Base-by-base conservation (phyloP, 2,329 filamentous ascomycete genomes). In the Nothophoma quercina region DNA sequence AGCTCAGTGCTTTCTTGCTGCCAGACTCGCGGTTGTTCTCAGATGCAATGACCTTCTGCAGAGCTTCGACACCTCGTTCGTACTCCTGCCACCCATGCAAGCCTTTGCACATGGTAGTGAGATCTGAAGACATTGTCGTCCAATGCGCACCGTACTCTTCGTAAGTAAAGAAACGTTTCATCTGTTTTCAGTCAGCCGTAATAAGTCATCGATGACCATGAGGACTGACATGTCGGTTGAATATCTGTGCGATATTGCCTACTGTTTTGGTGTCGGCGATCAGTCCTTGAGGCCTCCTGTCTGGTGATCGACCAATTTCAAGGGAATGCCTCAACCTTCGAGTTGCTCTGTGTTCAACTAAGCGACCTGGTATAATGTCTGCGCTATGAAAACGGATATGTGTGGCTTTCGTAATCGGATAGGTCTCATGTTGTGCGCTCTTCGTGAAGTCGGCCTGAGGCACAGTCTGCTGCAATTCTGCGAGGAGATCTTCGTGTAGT, bases 101-200 rank as follows among this genome's bases (percentile, higher is more conserved):
- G 6, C 83, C 84, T 53, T 86, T 83, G 57, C 89, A 85, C 13
- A 88, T 82, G 21, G 87, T 81, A 26, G 87, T 85, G 28, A 96
- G 78, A 58, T 96, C 91, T 59, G 89, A 86, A 38, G 89, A 86
- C 80, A 97, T 89, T 60, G 91, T 81, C 62, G 96, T 91, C 73
- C 95, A 96, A 69, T 93, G 93, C 43, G 89, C 89, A 28, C 90
- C 90, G 71, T 96, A 99, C 64, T 96, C 90, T 75, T 96, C 90
- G 70, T 99, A 99, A 41, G 88, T 81, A 68, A 90, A 89, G 75
- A 98, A 95, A 0, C 87, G 86, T 54, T 85, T 84, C 77, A 96
- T 88, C 90, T 96, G 32, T 58, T 12, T 44, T 16, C 13, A 8
- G 46, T 61, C 16, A 63, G 56, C 56, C 62, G 77, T 42, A 75